phyloP scores from a whole-genome alignment of 1,284 basidiomycete species.

The Cutaneotrichosporon cutaneum region DNA sequence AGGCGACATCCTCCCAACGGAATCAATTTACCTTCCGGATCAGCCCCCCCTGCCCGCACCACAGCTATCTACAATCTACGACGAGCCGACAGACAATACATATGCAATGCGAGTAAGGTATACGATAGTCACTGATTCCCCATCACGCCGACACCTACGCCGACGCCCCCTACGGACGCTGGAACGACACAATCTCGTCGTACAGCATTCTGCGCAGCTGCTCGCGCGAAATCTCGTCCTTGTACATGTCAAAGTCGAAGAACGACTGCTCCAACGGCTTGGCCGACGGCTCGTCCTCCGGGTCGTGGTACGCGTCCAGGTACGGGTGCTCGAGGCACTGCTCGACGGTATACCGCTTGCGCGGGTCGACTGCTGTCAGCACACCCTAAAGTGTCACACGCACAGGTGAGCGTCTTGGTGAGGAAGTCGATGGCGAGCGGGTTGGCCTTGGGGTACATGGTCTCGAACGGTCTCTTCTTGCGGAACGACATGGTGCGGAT shows the following conservation, averaged over 20 bases:
- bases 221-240: constrained; percentile 86
- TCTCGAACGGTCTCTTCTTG: constrained; percentile 72
- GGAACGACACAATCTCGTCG: constrained; percentile 77
- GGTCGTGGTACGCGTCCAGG: constrained; percentile 82
- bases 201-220: constrained; percentile 65
- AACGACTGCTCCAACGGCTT: constrained; percentile 85
- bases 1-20: background rate
- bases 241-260: constrained; percentile 92
- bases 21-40: too few species aligned
- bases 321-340: constrained; percentile 87
- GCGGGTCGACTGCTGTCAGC: constrained; percentile 70
- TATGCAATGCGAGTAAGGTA: background rate
- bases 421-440: constrained; percentile 86
- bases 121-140: too few species aligned
- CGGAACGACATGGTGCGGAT: constrained; percentile 84
- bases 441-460: constrained; percentile 82
- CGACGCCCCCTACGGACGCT: constrained; percentile 7
- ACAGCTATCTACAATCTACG: too few species aligned
- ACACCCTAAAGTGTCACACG: constrained; percentile 5
- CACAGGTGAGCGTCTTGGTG: constrained; percentile 76
- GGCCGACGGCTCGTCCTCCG: constrained; percentile 87
- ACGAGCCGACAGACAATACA: background rate
- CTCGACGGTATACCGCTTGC: constrained; percentile 87
- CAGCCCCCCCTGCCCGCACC: too few species aligned
- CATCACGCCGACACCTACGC: too few species aligned